A percentile compares a stretch with the other conserved stretches of the same genome.
These are phyloP conservation scores for Skeletonema grethae DNA, from an alignment of 108 stramenopile species.

Conservation along the genomic window DNA sequence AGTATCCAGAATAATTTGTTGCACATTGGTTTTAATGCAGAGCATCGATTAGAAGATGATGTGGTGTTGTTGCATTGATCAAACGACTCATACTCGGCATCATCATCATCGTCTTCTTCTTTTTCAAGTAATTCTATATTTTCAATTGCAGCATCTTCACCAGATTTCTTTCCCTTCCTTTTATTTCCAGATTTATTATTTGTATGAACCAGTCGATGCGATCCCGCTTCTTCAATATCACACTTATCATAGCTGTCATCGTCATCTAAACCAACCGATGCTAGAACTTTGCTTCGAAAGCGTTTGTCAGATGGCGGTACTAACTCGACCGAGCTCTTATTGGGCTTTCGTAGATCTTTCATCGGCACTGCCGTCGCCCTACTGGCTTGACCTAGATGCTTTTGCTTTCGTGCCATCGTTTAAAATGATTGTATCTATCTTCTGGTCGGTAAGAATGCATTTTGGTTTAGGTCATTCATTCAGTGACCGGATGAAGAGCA, in stretches of 20 bases:
- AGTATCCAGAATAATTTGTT: slow-evolving; percentile 19
- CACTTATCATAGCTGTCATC: slow-evolving; percentile 8
- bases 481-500: too few species aligned
- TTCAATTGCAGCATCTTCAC: not conserved
- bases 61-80: not conserved
- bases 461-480: too few species aligned
- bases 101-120: slow-evolving; percentile 12
- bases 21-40: not conserved
- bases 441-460: too few species aligned
- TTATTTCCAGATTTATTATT: not conserved
- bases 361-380: not conserved
- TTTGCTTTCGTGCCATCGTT: not conserved
- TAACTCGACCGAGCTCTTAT: not conserved
- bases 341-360: not conserved
- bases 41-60: not conserved
- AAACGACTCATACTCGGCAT: slow-evolving; percentile 3
- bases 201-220: not conserved
- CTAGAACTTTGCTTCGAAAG: slow-evolving; percentile 14
- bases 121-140: slow-evolving; percentile 16
- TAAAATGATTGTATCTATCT: too few species aligned
- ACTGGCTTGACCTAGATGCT: not conserved
- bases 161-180: not conserved
- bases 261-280: slow-evolving; percentile 19
- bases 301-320: slow-evolving; percentile 3
- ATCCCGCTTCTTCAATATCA: slow-evolving; percentile 1